Conservation (phyloP, 768 basidiomycete species). For the Mycena belliarum region DNA sequence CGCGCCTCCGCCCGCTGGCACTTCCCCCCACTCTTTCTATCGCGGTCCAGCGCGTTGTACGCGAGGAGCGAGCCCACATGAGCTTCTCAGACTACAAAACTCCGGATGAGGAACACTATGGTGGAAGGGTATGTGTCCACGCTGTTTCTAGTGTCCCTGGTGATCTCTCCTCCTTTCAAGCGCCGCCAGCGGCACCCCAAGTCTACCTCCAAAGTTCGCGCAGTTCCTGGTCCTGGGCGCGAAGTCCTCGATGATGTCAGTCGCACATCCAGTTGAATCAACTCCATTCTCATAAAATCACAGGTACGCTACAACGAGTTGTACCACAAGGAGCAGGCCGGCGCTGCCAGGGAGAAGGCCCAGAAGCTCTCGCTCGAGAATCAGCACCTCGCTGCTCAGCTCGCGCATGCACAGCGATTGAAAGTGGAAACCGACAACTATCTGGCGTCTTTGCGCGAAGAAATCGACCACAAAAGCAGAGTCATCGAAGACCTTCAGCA, state of each 20-base stretch:
- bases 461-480: neutral
- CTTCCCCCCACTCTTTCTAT: too few relatives aligned
- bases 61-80: slow-evolving; percentile 17
- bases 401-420: slow-evolving; percentile 1
- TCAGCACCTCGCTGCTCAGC: slow-evolving; percentile 1
- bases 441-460: neutral
- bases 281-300: neutral
- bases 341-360: neutral
- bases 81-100: neutral
- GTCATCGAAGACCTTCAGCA: slow-evolving; percentile 5
- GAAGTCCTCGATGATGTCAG: neutral
- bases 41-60: too few relatives aligned
- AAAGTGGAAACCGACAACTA: neutral
- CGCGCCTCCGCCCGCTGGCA: too few relatives aligned
- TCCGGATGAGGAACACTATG: neutral
- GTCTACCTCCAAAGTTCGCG: neutral
- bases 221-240: slow-evolving; percentile 6
- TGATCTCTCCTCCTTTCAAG: slow-evolving; percentile 1
- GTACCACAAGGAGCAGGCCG: slow-evolving; percentile 5
- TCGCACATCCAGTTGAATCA: neutral
- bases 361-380: neutral
- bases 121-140: slow-evolving; percentile 4
- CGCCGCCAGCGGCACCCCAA: neutral
- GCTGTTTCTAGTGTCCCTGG: slow-evolving; percentile 1
- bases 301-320: neutral